These are phyloP conservation scores for Kodamaea neixiangensis DNA, from an alignment of 805 yeast genomes.

Conservation along the genomic window DNA sequence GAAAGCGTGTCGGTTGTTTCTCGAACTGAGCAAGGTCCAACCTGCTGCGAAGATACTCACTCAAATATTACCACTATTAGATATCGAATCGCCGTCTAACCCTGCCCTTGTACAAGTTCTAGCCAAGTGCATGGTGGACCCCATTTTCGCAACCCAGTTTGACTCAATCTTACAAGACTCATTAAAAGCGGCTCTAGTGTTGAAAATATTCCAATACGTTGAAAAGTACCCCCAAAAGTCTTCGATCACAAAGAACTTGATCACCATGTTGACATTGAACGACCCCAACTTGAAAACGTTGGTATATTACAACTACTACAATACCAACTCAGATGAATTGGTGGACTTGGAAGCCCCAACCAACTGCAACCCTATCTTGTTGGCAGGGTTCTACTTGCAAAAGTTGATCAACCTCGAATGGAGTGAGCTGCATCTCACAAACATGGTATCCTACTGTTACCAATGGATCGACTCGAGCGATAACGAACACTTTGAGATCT, in stretches of 20 bases:
- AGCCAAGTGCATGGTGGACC: slow-evolving; percentile 1
- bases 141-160: slow-evolving; percentile 9
- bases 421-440: slow-evolving; percentile 17
- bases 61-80: not conserved
- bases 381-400: slow-evolving; percentile 25
- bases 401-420: slow-evolving; percentile 23
- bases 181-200: slow-evolving; percentile 8
- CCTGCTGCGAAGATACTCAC: not conserved
- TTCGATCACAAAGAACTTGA: slow-evolving; percentile 17
- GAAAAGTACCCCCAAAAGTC: slow-evolving; percentile 23
- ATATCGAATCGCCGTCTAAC: not conserved
- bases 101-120: slow-evolving; percentile 1
- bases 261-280: slow-evolving; percentile 15
- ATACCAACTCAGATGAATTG: slow-evolving; percentile 18
- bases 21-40: not conserved
- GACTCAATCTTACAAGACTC: slow-evolving; percentile 3
- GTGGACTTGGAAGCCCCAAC: slow-evolving; percentile 13
- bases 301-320: slow-evolving; percentile 23
- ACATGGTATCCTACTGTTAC: not conserved
- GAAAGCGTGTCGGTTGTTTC: not conserved
- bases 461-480: not conserved
- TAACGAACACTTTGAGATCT: slow-evolving; percentile 28
- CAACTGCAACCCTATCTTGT: slow-evolving; percentile 5
- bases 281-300: slow-evolving; percentile 15
- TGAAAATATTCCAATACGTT: slow-evolving; percentile 4